Percentiles rank a stretch among this genome's conserved stretches.
phyloP scores from a whole-genome alignment of 2,329 filamentous ascomycete species.

The Penicillium sp. region DNA sequence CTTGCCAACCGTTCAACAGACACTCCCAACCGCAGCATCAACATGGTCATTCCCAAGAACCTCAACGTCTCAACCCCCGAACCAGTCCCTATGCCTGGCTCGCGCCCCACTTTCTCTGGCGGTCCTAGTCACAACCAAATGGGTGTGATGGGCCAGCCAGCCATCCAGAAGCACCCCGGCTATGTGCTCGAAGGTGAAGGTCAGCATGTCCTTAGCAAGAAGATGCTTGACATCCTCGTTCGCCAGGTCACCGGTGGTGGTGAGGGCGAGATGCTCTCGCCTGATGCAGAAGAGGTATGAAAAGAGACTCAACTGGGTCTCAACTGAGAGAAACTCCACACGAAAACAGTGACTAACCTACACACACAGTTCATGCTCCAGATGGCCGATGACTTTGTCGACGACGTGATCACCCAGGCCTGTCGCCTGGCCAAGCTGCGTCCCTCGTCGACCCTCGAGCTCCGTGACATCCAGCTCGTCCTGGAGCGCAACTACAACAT shows the following conservation, averaged over 20 bases:
- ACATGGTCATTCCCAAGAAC: conserved; percentile 81
- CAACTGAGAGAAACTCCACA: not conserved
- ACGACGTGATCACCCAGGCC: conserved; percentile 81
- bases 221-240: conserved; percentile 93
- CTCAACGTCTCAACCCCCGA: conserved; percentile 72
- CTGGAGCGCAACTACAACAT: conserved; percentile 87
- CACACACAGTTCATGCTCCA: conserved; percentile 72
- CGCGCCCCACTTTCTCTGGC: conserved; percentile 79
- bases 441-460: conserved; percentile 85
- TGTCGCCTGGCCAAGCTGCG: conserved; percentile 93
- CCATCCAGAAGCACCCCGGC: conserved; percentile 75
- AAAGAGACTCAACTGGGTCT: not conserved
- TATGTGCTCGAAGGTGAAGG: conserved; percentile 90
- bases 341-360: not conserved
- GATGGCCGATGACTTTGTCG: conserved; percentile 92
- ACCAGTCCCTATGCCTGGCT: conserved; percentile 71
- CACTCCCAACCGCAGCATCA: conserved; percentile 52
- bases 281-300: conserved; percentile 94
- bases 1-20: conserved; percentile 45
- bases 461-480: conserved; percentile 80
- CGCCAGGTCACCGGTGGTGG: conserved; percentile 85
- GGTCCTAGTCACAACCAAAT: conserved; percentile 73
- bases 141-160: conserved; percentile 85
- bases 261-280: conserved; percentile 76
- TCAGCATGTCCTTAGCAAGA: conserved; percentile 93